These are phyloP conservation scores for Leavenworthia alabamica DNA, from an alignment of 345 rosid species.

Conservation along the genomic window DNA sequence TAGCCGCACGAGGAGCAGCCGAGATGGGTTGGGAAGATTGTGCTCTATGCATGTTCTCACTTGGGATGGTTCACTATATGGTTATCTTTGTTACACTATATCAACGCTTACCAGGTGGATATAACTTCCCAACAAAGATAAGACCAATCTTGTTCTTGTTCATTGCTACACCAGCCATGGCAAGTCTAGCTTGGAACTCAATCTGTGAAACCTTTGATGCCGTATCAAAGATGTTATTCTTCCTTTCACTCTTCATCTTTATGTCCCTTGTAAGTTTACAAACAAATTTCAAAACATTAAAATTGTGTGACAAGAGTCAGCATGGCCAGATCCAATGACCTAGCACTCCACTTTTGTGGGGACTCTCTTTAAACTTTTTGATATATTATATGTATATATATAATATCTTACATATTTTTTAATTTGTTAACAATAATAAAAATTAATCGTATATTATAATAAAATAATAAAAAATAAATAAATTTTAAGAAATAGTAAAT, in stretches of 20 bases:
- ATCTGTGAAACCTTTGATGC: constrained; percentile 46
- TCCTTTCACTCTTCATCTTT: constrained; percentile 52
- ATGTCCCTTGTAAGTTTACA: constrained; percentile 42
- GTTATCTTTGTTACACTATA: constrained; percentile 70
- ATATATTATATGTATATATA: too few relatives aligned
- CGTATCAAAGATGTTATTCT: constrained; percentile 50
- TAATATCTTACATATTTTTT: too few relatives aligned
- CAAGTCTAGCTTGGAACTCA: constrained; percentile 57
- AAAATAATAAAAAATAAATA: too few relatives aligned
- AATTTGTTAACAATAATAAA: too few relatives aligned
- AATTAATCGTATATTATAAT: too few relatives aligned
- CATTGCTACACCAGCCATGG: constrained; percentile 61
- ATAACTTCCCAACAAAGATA: constrained; percentile 35
- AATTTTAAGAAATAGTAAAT: too few relatives aligned
- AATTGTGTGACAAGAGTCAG: too few relatives aligned
- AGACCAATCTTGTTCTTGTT: constrained; percentile 63
- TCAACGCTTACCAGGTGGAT: constrained; percentile 47
- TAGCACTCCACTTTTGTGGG: too few relatives aligned
- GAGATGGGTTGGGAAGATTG: constrained; percentile 53
- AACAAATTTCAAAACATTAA: neutral
- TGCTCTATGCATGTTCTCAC: constrained; percentile 56
- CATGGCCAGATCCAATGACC: too few relatives aligned
- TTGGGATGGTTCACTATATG: constrained; percentile 57
- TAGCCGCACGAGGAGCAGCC: constrained; percentile 48
- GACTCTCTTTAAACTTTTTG: too few relatives aligned